Evolutionary conservation across 257 asterid genomes (phyloP), one percentile per base, ranked within the genome.

Genomic region (Nemophila menziesii): DNA sequence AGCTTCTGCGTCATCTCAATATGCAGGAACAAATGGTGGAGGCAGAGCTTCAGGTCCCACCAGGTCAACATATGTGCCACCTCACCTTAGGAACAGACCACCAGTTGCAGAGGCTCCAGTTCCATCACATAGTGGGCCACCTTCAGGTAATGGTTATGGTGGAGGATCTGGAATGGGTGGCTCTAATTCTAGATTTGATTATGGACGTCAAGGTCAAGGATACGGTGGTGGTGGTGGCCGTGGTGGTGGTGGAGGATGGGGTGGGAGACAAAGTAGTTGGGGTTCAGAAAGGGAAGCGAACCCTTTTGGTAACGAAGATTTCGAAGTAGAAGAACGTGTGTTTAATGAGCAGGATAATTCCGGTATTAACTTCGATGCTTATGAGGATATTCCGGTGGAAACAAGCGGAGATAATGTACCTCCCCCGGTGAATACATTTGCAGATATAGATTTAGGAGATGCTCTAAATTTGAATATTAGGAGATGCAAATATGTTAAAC

Each of bases 301-400:
- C 63, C 94, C 94, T 46, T 82, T 82, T 47, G 92, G 66, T 48
- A 60, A 57, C 33, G 94, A 82, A 38, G 80, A 64, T 9, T 71
- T 34, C 41, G 77, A 55, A 39, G 57, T 47, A 56, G 82, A 73
- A 0, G 85, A 71, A 53, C 44, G n/a, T 29, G 67, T 69, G 7
- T 67, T 76, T 48, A 41, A 20, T 43, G 93, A 80, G 49, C 95
- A 69, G 65, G 92, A 80, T 63, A 84, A 79, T 59, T 61, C 77
- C 9, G 94, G 94, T 46, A 79, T 82, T 24, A 76, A 82, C 64
- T 82, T 82, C 49, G 94, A 83, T 64, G 93, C 95, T 13, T 84
- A 84, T 17, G 95, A 84, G 70, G 95, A 84, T 65, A 84, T 84
- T 56, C 93, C 95, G 1, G 86, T 84, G 43, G 95, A 84, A 60